Percentiles rank a stretch among this genome's conserved stretches.
phyloP scores from a whole-genome alignment of 257 asterid species.

The Phtheirospermum japonicum region DNA sequence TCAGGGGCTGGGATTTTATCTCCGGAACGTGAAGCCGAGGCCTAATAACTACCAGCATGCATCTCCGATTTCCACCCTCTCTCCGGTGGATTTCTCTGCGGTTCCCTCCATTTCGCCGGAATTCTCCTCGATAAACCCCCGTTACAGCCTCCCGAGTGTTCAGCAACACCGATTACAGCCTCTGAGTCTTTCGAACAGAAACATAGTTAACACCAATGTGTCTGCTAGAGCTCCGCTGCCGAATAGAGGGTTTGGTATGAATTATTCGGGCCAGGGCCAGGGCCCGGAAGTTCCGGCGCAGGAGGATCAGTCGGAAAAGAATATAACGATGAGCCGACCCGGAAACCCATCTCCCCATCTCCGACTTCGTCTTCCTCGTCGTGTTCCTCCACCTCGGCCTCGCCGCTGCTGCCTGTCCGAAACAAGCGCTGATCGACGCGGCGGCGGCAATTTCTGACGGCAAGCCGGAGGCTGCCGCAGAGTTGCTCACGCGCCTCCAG shows the following conservation, averaged over 20 bases:
- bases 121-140: conserved; percentile 37
- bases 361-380: conserved; percentile 79
- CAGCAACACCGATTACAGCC: conserved; percentile 46
- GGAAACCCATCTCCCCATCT: conserved; percentile 50
- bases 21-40: conserved; percentile 69
- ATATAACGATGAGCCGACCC: conserved; percentile 50
- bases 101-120: conserved; percentile 32
- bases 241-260: conserved; percentile 31
- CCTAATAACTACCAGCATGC: conserved; percentile 40
- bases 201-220: conserved; percentile 20
- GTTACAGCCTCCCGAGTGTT: conserved; percentile 43
- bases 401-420: conserved; percentile 55
- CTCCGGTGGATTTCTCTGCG: conserved; percentile 55
- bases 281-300: conserved; percentile 23
- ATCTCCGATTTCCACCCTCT: conserved; percentile 54
- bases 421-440: conserved; percentile 50
- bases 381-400: conserved; percentile 61
- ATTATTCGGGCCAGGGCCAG: neutral
- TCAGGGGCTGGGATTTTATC: conserved; percentile 48
- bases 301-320: conserved; percentile 39
- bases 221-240: conserved; percentile 31
- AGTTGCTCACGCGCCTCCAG: conserved; percentile 77
- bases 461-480: conserved; percentile 44
- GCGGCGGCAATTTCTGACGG: conserved; percentile 63
- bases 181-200: conserved; percentile 18